phyloP scores from a whole-genome alignment of 352 stramenopile genomes.

The Phytophthora constricta region DNA sequence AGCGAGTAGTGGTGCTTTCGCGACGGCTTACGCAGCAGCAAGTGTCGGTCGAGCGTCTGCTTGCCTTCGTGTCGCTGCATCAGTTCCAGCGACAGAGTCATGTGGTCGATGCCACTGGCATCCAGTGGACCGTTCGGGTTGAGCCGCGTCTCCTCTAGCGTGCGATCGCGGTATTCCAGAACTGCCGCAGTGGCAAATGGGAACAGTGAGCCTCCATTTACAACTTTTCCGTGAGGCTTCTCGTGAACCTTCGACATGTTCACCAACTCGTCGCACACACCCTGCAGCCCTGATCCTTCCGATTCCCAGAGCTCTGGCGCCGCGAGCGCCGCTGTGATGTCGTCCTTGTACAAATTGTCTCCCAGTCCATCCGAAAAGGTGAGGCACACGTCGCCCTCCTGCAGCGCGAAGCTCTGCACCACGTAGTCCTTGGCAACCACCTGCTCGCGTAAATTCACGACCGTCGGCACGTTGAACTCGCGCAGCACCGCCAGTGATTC shows the following conservation, averaged over 20 bases:
- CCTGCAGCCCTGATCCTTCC: conserved; percentile 40
- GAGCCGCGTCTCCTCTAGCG: conserved; percentile 45
- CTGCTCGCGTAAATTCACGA: conserved; percentile 67
- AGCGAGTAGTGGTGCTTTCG: conserved; percentile 79
- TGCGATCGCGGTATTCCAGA: conserved; percentile 65
- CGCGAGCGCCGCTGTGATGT: conserved; percentile 46
- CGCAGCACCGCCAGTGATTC: conserved; percentile 71
- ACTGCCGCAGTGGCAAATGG: conserved; percentile 74
- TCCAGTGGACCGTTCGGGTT: conserved; percentile 9
- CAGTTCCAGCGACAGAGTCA: conserved; percentile 56
- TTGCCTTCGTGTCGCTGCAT: conserved; percentile 60
- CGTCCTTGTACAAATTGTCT: conserved; percentile 86
- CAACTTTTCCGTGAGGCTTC: conserved; percentile 6
- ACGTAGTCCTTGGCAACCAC: conserved; percentile 65
- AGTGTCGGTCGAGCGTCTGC: conserved; percentile 58
- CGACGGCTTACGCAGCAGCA: conserved; percentile 54
- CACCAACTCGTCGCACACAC: conserved; percentile 63
- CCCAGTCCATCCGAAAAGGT: conserved; percentile 81
- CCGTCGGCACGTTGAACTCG: conserved; percentile 83
- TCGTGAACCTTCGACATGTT: conserved; percentile 47
- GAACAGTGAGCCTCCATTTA: conserved; percentile 32
- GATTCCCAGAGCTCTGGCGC: conserved; percentile 31
- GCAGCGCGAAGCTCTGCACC: conserved; percentile 69
- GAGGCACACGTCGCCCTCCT: conserved; percentile 62
- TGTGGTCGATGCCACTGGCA: conserved; percentile 47